Evolutionary conservation across 2,329 filamentous ascomycete species (phyloP).

Genomic region (Leptoxyphium fumago): DNA sequence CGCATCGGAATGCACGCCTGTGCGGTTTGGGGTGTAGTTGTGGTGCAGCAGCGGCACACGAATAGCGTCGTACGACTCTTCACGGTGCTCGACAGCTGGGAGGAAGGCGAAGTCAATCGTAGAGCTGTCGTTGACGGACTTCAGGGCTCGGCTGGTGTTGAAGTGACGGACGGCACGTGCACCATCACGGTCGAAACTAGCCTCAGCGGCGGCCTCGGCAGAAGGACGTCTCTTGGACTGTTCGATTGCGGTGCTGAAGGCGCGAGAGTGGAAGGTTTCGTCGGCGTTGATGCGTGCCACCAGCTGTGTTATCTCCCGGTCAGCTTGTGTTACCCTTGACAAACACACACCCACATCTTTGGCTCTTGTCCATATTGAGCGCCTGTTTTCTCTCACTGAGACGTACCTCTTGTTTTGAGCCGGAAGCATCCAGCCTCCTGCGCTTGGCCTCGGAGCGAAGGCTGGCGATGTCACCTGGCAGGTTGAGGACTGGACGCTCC

Average conservation of each 20-base stretch:
- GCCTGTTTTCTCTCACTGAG: background rate
- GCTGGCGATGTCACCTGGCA: conserved; percentile 36
- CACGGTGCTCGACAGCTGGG: conserved; percentile 22
- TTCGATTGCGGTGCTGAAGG: conserved; percentile 40
- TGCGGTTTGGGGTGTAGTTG: conserved; percentile 9
- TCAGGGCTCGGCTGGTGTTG: conserved; percentile 45
- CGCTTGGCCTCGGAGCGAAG: conserved; percentile 37
- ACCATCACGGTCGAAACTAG: conserved; percentile 9
- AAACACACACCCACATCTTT: background rate
- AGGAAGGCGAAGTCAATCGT: conserved; percentile 51
- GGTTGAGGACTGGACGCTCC: conserved; percentile 37
- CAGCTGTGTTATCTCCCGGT: conserved; percentile 22
- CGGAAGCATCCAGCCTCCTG: conserved; percentile 31
- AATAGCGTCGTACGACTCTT: conserved; percentile 10
- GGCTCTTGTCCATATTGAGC: background rate
- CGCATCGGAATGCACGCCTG: conserved; percentile 4
- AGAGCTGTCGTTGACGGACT: conserved; percentile 42
- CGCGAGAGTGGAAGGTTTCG: conserved; percentile 36
- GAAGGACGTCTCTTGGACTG: conserved; percentile 26
- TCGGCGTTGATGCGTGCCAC: conserved; percentile 38
- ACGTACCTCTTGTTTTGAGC: conserved; percentile 36
- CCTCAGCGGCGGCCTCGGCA: conserved; percentile 11
- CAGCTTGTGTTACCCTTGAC: conserved; percentile 1
- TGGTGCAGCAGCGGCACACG: conserved; percentile 19
- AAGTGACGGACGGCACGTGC: conserved; percentile 35